Conservation (phyloP, 805 yeast species). For the Metschnikowia chrysomelidarum region DNA sequence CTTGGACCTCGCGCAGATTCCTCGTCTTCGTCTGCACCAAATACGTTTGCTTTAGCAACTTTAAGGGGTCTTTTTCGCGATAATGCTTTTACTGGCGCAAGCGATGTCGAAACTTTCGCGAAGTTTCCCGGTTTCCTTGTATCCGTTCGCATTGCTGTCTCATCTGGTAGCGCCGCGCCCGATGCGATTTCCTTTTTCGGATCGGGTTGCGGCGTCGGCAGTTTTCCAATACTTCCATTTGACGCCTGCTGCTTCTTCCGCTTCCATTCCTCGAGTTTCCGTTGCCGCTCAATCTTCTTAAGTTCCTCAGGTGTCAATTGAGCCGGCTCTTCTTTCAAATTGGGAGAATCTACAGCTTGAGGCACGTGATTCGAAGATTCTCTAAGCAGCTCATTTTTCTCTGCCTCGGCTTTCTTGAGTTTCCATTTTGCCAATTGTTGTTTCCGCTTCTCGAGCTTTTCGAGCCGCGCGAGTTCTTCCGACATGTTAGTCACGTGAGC, state of each 20-base stretch:
- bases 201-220: neutral
- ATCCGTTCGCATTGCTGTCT: too few species aligned
- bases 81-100: constrained; percentile 9
- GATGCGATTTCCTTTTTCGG: too few species aligned
- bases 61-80: neutral
- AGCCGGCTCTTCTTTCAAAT: neutral
- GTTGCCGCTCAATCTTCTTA: constrained; percentile 15
- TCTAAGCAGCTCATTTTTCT: neutral
- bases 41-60: neutral
- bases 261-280: constrained; percentile 22
- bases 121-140: too few species aligned
- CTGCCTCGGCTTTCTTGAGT: constrained; percentile 41
- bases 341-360: neutral
- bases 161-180: too few species aligned
- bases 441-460: constrained; percentile 42
- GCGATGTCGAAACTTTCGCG: too few species aligned
- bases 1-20: constrained; percentile 16
- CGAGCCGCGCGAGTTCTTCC: constrained; percentile 23
- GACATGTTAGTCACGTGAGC: constrained; percentile 16
- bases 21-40: constrained; percentile 30
- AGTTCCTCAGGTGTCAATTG: constrained; percentile 6
- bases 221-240: constrained; percentile 44
- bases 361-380: neutral
- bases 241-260: constrained; percentile 17
- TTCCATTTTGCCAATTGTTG: constrained; percentile 62